Percentiles rank a stretch among this genome's conserved stretches.
Evolutionary conservation across 495 filamentous ascomycete genomes (phyloP).

Genomic region (Endocarpon pusillum): DNA sequence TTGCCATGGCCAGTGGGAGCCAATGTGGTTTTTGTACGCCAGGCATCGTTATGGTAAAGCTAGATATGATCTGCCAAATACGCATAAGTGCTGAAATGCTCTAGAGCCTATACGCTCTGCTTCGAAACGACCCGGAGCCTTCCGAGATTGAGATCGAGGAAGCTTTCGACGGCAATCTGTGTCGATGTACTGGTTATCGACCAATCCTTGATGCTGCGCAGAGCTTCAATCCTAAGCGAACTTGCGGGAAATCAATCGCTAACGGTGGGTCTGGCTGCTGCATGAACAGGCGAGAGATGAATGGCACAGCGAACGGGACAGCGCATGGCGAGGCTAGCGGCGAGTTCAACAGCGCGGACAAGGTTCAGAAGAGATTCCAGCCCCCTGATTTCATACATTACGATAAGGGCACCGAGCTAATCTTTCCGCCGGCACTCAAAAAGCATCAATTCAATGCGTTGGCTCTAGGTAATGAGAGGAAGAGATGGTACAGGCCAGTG

Average conservation of each 20-base stretch:
- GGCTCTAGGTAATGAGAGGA: constrained; percentile 84
- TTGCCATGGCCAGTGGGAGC: constrained; percentile 46
- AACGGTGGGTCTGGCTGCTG: constrained; percentile 38
- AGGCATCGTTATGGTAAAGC: constrained; percentile 81
- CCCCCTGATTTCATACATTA: constrained; percentile 1
- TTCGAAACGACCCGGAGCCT: constrained; percentile 60
- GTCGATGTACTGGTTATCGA: constrained; percentile 87
- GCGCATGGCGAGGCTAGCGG: constrained; percentile 2
- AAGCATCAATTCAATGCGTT: constrained; percentile 71
- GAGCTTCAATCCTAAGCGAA: constrained; percentile 13
- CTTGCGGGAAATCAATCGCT: constrained; percentile 24
- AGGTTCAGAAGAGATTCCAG: constrained; percentile 1
- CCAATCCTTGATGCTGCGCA: constrained; percentile 82
- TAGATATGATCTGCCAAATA: neutral
- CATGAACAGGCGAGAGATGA: constrained; percentile 27
- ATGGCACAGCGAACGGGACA: too few relatives aligned
- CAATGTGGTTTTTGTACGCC: constrained; percentile 85
- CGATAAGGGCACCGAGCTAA: constrained; percentile 11
- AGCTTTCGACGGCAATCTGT: constrained; percentile 90
- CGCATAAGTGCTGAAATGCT: neutral
- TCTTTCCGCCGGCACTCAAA: constrained; percentile 33
- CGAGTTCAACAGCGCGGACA: constrained; percentile 1
- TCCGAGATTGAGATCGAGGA: constrained; percentile 64
- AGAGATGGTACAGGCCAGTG: constrained; percentile 83
- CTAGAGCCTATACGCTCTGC: constrained; percentile 24